Evolutionary conservation across 2,329 filamentous ascomycete species (phyloP).

Genomic region (Nemania serpens): DNA sequence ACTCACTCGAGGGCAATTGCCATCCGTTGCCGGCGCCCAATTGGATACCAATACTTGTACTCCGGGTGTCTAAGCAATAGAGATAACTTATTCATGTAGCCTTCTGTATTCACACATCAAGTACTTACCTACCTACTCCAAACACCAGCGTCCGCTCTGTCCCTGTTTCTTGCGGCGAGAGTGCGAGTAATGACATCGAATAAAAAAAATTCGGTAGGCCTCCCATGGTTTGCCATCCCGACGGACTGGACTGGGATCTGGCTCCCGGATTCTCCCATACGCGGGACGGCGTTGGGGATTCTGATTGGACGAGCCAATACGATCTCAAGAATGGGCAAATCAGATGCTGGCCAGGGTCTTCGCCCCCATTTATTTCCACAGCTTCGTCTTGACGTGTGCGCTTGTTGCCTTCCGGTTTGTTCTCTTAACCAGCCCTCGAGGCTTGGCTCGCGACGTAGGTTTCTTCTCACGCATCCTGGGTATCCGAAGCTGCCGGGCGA

Average conservation of each 20-base stretch:
- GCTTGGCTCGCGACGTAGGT: not conserved
- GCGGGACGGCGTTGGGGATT: not conserved
- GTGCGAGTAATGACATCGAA: too few relatives aligned
- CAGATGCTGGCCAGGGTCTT: not conserved
- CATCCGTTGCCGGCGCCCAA: too few relatives aligned
- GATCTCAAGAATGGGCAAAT: slow-evolving; percentile 19
- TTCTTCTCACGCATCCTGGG: not conserved
- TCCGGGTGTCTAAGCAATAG: too few relatives aligned
- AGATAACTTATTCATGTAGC: too few relatives aligned
- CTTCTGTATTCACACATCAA: too few relatives aligned
- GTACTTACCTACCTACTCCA: too few relatives aligned
- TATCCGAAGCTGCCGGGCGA: slow-evolving; percentile 28
- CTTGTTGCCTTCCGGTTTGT: slow-evolving; percentile 31
- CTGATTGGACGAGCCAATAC: slow-evolving; percentile 32
- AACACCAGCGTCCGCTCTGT: too few relatives aligned
- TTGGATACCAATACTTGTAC: too few relatives aligned
- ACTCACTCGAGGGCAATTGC: too few relatives aligned
- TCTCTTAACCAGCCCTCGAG: slow-evolving; percentile 16
- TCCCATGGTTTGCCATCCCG: slow-evolving; percentile 25
- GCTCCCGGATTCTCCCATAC: slow-evolving; percentile 41
- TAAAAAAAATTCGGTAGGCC: too few relatives aligned
- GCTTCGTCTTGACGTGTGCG: slow-evolving; percentile 25
- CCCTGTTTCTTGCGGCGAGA: too few relatives aligned
- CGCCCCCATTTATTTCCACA: slow-evolving; percentile 22
- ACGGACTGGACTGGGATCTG: slow-evolving; percentile 38